Evolutionary conservation across 2,329 filamentous ascomycete species (phyloP).

Genomic region (Dothistroma pini): DNA sequence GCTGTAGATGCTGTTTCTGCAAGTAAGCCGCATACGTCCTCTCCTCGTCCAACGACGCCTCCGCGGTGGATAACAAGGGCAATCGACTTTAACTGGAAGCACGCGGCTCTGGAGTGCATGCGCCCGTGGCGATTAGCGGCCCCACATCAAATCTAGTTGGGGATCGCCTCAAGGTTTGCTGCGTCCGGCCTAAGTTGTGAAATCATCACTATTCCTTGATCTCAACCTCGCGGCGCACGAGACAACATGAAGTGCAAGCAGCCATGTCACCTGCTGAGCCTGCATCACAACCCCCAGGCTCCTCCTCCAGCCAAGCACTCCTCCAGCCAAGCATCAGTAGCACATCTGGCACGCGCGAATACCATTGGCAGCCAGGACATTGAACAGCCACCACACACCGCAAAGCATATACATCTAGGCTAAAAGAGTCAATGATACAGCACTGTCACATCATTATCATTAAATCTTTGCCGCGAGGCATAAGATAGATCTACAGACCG

Average conservation of each 20-base stretch:
- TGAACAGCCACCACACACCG: neutral
- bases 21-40: neutral
- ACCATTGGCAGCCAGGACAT: neutral
- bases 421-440: neutral
- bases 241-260: neutral
- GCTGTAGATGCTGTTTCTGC: neutral
- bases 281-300: neutral
- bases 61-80: neutral
- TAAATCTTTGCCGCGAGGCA: neutral
- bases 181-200: neutral
- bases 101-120: neutral
- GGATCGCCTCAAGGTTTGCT: neutral
- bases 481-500: neutral
- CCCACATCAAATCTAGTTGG: neutral
- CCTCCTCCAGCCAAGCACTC: neutral
- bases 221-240: neutral
- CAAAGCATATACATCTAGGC: neutral
- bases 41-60: neutral
- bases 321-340: neutral
- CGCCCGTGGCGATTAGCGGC: neutral
- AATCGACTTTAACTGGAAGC: neutral
- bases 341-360: neutral
- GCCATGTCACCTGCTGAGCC: neutral
- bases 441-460: neutral
- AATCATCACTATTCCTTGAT: too few relatives aligned